Conservation (phyloP, 139 green algal genomes). For the Chlorella vulgaris region DNA sequence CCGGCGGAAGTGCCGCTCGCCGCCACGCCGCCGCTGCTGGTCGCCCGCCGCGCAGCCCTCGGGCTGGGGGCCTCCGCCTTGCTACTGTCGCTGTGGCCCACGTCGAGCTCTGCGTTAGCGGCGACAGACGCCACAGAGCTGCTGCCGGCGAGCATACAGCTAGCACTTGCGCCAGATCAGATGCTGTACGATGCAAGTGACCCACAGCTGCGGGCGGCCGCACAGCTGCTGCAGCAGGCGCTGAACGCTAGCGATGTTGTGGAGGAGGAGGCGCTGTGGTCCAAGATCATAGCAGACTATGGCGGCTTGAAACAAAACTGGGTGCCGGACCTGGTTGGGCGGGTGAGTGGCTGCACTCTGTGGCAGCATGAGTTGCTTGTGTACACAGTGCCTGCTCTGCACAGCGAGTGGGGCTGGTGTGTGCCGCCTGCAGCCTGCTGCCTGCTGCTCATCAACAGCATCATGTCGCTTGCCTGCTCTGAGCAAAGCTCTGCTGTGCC, state of each 20-base stretch:
- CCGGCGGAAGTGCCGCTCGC: not conserved
- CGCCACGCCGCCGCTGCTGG: not conserved
- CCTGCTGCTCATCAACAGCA: not conserved
- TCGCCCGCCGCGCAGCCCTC: not conserved
- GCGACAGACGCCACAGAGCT: not conserved
- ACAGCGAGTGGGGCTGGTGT: not conserved
- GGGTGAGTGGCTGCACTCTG: slow-evolving; percentile 23
- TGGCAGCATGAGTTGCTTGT: not conserved
- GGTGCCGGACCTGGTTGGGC: slow-evolving; percentile 83
- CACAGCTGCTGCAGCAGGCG: slow-evolving; percentile 71
- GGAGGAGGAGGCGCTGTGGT: slow-evolving; percentile 82
- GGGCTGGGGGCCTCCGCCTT: not conserved
- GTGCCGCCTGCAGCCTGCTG: no score
- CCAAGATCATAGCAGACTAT: slow-evolving; percentile 68
- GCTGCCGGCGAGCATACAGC: slow-evolving; percentile 34
- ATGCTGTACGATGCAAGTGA: slow-evolving; percentile 76
- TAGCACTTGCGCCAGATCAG: slow-evolving; percentile 69
- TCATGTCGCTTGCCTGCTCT: not conserved
- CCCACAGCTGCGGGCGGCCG: slow-evolving; percentile 65
- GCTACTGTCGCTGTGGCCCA: slow-evolving; percentile 5
- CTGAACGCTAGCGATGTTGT: slow-evolving; percentile 69
- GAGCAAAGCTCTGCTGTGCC: not conserved
- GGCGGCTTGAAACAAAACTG: slow-evolving; percentile 61
- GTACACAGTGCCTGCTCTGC: not conserved
- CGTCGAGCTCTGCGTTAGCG: not conserved